Evolutionary conservation across 2,329 filamentous ascomycete genomes (phyloP), one percentile per base, ranked within the genome.

Genomic region (Aspergillus calidoustus): DNA sequence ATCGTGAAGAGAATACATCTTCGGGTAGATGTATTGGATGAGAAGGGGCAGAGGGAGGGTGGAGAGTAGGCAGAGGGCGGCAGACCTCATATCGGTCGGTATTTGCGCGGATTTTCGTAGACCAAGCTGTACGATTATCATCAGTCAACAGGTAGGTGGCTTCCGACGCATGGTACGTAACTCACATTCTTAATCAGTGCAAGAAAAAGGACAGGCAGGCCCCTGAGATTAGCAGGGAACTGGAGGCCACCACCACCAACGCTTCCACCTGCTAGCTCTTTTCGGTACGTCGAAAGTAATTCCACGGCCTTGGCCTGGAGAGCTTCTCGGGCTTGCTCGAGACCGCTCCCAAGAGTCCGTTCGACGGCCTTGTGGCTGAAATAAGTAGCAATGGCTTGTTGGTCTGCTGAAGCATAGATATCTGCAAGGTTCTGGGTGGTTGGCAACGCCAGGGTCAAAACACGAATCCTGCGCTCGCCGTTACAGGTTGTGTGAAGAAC

Each of bases 331-430:
- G 95, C 95, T 52, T 92, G 90, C 70, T 99, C 95, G 55, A 99
- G 83, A 44, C 94, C 93, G 70, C 87, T 92, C 70, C 91, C 90
- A 44, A 99, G 82, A 11, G 91, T 89, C 69, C 92, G 86, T 81
- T 99, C 95, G 3, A 98, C 95, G 17, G 95, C 95, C 82, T 98
- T 98, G 85, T 99, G 95, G 70, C 91, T 94, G 83, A 94, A 98
- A 82, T 94, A 98, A 13, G 91, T 91, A 3, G 93, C 91, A 69
- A 99, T 92, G 15, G 95, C 95, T 71, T 90, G 90, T 77, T 97
- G 94, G 73, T 99, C 95, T 0, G 95, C 95, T 4, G 92, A 96
- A 8, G 95, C 93, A 76, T 97, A 99, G 19, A 98, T 83, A 73
- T 97, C 93, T 3, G 93, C 91, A 63, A 99, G 80, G 72, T 88